Evolutionary conservation across 1,284 basidiomycete genomes (phyloP), one percentile per base, ranked within the genome.

Genomic region (Papiliotrema nemorosa): DNA sequence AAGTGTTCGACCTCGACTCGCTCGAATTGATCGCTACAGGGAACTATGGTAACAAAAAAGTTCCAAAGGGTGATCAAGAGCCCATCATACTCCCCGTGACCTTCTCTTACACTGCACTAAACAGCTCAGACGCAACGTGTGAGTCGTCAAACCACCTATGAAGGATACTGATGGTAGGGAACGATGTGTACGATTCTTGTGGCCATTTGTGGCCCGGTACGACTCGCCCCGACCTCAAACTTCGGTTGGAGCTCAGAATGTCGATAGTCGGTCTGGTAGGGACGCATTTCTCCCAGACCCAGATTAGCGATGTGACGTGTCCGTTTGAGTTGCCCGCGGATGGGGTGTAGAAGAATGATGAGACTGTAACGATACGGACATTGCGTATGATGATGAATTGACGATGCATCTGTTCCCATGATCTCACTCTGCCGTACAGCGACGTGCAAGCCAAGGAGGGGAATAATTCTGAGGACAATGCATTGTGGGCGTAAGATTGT

Each of bases 61-160:
- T 90, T 3, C 80, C 83, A 10, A 84, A 87, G 20, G 85, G 84
- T 63, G 49, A 72, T 27, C 83, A 84, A 63, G 78, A 81, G 5
- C 68, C 81, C 31, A 76, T 92, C 31, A 68, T 79, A 37, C 57
- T 93, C 18, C 89, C 89, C 1, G 75, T 93, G 47, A 85, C 84
- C 59, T 90, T 92, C 72, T 82, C 82, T 0, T 92, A 91, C 67
- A 55, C 82, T n/a, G 87, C 85, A 0, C 76, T 80, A n/a, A 92
- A 93, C 67, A 79, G 81, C 43, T 82, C 84, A 1, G 90, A 93
- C 73, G 76, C 79, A 35, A 91, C 90, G 26, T 93, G 89, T 88
- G 62, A 59, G 84, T 76, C 12, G 2, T 12, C 14, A n/a, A n/a
- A n/a, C n/a, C n/a, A n/a, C n/a, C n/a, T n/a, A n/a, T n/a, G n/a